Conservation (phyloP, 1,139 yeast genomes). For the Pichia sp. region DNA sequence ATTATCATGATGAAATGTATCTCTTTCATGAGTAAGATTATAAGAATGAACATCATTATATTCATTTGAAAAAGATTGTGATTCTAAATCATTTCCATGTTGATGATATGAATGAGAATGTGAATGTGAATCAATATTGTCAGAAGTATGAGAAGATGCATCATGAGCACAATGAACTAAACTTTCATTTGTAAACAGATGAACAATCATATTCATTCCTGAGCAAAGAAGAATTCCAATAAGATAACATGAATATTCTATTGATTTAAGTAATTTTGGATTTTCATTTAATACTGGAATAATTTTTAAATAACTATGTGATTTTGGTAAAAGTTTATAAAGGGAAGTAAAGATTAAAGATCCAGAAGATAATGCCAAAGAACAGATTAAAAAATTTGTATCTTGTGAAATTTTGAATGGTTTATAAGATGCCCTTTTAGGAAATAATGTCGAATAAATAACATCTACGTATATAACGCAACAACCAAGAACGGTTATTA, state of each 20-base stretch:
- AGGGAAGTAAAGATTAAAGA: constrained; percentile 71
- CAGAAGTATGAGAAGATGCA: not conserved
- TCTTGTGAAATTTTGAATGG: constrained; percentile 55
- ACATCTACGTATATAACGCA: constrained; percentile 48
- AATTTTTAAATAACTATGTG: constrained; percentile 35
- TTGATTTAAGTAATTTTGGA: constrained; percentile 22
- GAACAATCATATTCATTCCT: constrained; percentile 56
- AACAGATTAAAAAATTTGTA: constrained; percentile 54
- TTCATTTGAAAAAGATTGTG: not conserved
- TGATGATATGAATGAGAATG: not conserved
- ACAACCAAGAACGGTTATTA: constrained; percentile 57
- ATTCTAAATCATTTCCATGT: too few species aligned
- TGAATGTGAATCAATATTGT: constrained; percentile 6
- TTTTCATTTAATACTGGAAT: constrained; percentile 26
- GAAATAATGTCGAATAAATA: constrained; percentile 37
- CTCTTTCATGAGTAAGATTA: too few species aligned
- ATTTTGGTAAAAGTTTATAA: constrained; percentile 66
- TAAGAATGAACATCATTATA: not conserved
- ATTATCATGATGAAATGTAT: not conserved
- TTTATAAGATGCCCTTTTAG: constrained; percentile 36
- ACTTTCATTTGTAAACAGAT: constrained; percentile 70
- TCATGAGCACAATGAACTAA: constrained; percentile 81
- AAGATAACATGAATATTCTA: constrained; percentile 42
- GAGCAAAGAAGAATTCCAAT: constrained; percentile 59
- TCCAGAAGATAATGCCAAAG: constrained; percentile 72